Conservation (phyloP, 2,329 filamentous ascomycete species). For the Colletotrichum eremochloae region DNA sequence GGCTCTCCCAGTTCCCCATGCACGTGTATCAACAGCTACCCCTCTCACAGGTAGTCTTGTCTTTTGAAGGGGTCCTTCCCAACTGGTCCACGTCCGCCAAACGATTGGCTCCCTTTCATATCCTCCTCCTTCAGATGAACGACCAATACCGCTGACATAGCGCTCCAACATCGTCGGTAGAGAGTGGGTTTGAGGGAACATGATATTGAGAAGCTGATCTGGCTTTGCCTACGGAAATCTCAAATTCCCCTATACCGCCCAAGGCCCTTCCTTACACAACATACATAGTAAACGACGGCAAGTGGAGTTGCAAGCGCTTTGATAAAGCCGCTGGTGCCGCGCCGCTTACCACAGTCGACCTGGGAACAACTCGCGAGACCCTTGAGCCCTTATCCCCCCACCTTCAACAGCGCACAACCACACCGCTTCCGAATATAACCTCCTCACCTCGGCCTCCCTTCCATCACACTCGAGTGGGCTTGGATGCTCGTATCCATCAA, state of each 20-base stretch:
- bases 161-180: constrained; percentile 13
- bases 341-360: constrained; percentile 12
- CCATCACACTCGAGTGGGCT: neutral
- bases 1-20: neutral
- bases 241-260: neutral
- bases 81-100: constrained; percentile 26
- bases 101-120: constrained; percentile 31
- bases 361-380: constrained; percentile 16
- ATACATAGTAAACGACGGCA: neutral
- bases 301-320: constrained; percentile 23
- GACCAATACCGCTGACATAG: neutral
- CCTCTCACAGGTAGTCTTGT: constrained; percentile 11
- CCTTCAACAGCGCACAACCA: constrained; percentile 19
- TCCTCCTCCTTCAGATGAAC: constrained; percentile 31
- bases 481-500: neutral
- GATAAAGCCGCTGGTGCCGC: constrained; percentile 2
- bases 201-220: neutral
- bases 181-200: constrained; percentile 22
- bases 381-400: constrained; percentile 33
- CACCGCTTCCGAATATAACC: neutral
- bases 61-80: constrained; percentile 19
- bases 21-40: constrained; percentile 15
- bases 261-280: neutral
- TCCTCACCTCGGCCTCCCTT: fast-evolving
- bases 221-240: constrained; percentile 28